Evolutionary conservation across 306 rosid genomes (phyloP), one percentile per base, ranked within the genome.

Genomic region (Macrotyloma uniflorum): DNA sequence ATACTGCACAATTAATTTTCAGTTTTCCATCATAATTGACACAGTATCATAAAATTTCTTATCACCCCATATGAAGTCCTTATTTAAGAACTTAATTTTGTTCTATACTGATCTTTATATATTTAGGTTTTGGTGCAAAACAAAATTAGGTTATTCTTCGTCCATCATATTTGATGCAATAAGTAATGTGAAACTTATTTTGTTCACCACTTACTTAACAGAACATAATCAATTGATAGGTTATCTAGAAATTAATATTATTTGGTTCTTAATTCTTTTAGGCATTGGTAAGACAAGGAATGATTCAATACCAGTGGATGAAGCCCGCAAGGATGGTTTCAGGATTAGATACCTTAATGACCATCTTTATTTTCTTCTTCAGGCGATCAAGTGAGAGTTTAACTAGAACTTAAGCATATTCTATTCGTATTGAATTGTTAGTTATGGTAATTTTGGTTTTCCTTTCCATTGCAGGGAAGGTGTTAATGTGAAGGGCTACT

Each of bases 311-410:
- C 80, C 94, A 24, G 23, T 86, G 6, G 6, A 61, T 55, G 83
- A 67, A 54, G 83, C 83, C 12, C 71, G 88, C 36, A 81, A 82
- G 55, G 97, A 89, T 63, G 50, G 84, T 35, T 4, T 50, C 3
- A 86, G 91, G 70, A 84, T 89, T 43, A 85, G 51, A 65, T 91
- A 85, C 69, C 88, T 71, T 45, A 74, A 73, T 59, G 33, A 19
- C 38, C 94, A 89, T 79, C 90, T 89, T n/a, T 50, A 22, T n/a
- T 75, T 19, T 71, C 83, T 91, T 23, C 80, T 83, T 4, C 53
- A 82, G 61, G 88, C 88, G 4, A 85, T 91, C 83, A 88, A 88
- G 97, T 89, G 59, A 57, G 82, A 49, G 15, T 42, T 12, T 9
- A 40, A 40, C 45, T 9, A 40, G 14, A 40, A 40, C 2, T 40